Evolutionary conservation across 495 filamentous ascomycete genomes (phyloP).

Genomic region (Aeminium ludgeri): DNA sequence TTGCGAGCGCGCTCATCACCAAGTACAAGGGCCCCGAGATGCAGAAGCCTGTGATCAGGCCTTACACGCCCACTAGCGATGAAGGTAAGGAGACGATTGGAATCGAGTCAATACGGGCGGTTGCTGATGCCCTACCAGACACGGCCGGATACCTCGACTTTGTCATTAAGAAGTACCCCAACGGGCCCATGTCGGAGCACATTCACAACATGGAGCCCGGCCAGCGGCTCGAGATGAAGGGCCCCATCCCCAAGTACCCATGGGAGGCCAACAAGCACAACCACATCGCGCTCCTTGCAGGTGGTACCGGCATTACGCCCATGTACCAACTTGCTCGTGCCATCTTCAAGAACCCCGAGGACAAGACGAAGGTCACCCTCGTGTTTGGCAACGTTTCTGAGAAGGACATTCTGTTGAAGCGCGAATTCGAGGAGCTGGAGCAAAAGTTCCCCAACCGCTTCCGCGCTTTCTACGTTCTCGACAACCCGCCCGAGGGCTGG

Average conservation of each 20-base stretch:
- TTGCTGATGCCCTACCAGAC: slow-evolving; percentile 27
- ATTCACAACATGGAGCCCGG: slow-evolving; percentile 66
- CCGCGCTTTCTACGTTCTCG: slow-evolving; percentile 75
- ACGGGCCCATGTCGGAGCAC: slow-evolving; percentile 80
- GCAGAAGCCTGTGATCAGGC: slow-evolving; percentile 71
- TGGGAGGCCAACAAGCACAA: slow-evolving; percentile 89
- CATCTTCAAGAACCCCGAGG: slow-evolving; percentile 90
- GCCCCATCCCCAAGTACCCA: slow-evolving; percentile 83
- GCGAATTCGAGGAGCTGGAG: slow-evolving; percentile 65
- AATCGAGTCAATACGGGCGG: background rate
- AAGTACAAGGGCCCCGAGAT: slow-evolving; percentile 64
- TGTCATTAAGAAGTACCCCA: slow-evolving; percentile 75
- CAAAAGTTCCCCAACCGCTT: slow-evolving; percentile 89
- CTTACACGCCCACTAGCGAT: slow-evolving; percentile 83
- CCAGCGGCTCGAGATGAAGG: slow-evolving; percentile 76
- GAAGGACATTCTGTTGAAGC: slow-evolving; percentile 76
- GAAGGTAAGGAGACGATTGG: slow-evolving; percentile 39
- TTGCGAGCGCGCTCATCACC: slow-evolving; percentile 75
- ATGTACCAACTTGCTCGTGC: slow-evolving; percentile 73
- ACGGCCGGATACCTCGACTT: slow-evolving; percentile 68
- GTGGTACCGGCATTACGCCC: slow-evolving; percentile 90
- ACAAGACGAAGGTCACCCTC: slow-evolving; percentile 90
- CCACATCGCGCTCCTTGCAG: slow-evolving; percentile 81
- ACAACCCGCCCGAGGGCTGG: slow-evolving; percentile 75
- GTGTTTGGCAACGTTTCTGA: slow-evolving; percentile 77